Conservation (phyloP, 345 rosid genomes). For the Jatropha curcas region DNA sequence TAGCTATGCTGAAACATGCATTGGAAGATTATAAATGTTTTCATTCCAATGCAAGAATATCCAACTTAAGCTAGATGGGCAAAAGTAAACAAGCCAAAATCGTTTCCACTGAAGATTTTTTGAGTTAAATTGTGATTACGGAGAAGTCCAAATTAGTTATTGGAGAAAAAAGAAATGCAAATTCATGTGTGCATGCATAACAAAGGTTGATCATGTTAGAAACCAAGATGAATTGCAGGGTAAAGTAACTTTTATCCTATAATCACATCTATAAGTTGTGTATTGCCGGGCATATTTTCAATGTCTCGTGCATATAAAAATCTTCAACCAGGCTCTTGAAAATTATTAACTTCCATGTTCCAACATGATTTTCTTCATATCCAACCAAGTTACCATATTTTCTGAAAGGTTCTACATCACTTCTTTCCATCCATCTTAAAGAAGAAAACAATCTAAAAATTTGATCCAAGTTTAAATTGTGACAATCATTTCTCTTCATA, state of each 20-base stretch:
- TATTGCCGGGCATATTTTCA: not conserved
- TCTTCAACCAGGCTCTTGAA: not conserved
- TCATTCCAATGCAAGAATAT: not conserved
- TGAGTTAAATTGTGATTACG: not conserved
- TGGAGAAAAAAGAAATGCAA: not conserved
- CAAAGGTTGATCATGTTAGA: not conserved
- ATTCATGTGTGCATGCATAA: too few relatives aligned
- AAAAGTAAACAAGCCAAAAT: not conserved
- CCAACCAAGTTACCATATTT: not conserved
- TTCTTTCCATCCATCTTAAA: not conserved
- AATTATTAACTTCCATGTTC: not conserved
- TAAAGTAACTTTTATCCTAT: not conserved
- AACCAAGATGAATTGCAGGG: not conserved
- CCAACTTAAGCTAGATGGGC: not conserved
- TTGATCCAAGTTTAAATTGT: not conserved
- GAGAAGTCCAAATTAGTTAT: not conserved
- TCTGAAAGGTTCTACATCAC: not conserved
- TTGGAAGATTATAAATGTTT: not conserved
- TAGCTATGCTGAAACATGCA: constrained; percentile 39
- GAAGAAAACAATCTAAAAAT: not conserved
- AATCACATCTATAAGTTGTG: not conserved
- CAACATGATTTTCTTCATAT: not conserved
- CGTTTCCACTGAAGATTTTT: not conserved
- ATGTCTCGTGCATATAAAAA: not conserved
- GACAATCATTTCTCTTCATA: not conserved